Evolutionary conservation across 2,329 filamentous ascomycete species (phyloP), one percentile per base, ranked within the genome.

Genomic region (Pseudocercospora ulei): DNA sequence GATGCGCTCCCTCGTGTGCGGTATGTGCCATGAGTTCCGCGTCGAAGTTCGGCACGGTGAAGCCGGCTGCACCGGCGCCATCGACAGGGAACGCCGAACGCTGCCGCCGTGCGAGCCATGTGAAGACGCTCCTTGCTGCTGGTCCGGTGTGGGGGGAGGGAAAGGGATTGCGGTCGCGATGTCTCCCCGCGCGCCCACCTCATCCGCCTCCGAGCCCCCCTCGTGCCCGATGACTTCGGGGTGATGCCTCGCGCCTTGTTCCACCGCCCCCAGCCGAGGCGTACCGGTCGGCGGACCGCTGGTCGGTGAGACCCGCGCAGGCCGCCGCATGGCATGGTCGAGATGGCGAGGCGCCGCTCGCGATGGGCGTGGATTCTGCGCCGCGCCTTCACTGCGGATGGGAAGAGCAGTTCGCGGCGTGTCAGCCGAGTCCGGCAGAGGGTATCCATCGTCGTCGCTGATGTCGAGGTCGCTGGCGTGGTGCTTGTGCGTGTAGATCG

Each of bases 1-100:
- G 14, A 62, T 54, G 18, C 55, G 46, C 16, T 60, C 54, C 26
- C 53, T 56, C 30, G 54, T 54, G 19, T 44, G 41, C 5, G 54
- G 48, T n/a, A 54, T 52, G 36, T 46, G 43, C 17, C 35, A 44
- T 6, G 46, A 49, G 24, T 39, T 44, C 9, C 44, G 39, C 31
- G 39, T 48, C 7, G 49, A 51, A 19, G 46, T 17, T 28, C 47
- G 36, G 14, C 42, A 19, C 20, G 48, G 44, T 12, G 39, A 17
- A 22, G 35, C 40, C 23, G 38, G 38, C 31, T 46, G 36, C 46
- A 49, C 45, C 20, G 46, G 39, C 41, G 35, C 41, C 38, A 45
- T 46, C 25, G 36, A 31, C 17, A 44, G 37, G 18, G 46, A 48
- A 26, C 38, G 38, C 12, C 39, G 39, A 18, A 41, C 17, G 22